Evolutionary conservation across 345 rosid genomes (phyloP), one percentile per base, ranked within the genome.

Genomic region (Melastoma malabathricum): DNA sequence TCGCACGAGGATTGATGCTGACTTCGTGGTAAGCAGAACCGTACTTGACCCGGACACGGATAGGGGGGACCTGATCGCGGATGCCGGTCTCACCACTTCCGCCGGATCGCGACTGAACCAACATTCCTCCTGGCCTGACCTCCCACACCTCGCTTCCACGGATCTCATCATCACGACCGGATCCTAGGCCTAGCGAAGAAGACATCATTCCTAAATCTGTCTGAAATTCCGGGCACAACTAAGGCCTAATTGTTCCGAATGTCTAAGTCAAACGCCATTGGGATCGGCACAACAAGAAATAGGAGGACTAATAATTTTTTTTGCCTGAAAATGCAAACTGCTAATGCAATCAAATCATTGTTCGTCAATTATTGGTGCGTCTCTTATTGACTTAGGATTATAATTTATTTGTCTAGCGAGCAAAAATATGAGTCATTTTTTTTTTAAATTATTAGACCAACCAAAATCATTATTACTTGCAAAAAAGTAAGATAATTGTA

Each of bases 81-180:
- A 25, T 17, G 53, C 39, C 25, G 70, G 60, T 25, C 43, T 47
- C 27, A 67, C 44, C 49, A 25, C 59, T 44, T 59, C 66, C 53
- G 59, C 63, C 57, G 25, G 25, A 22, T 29, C 81, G 29, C 60
- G 64, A 75, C 65, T 81, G 83, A n/a, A 81, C 81, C 56, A 81
- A 16, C 87, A 81, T 75, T 50, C 83, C 87, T 58, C 87, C 81
- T 2, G 77, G 83, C 59, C 79, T 68, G 31, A 81, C 51, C 64
- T 80, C 87, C 79, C 68, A 77, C 50, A 20, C 50, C 19, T 44
- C 58, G 14, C 58, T 38, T 15, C 55, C 55, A n/a, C 38, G 56
- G 51, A 3, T 59, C 64, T 15, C 17, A 46, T 45, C 47, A 9
- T 15, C 25, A 41, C 47, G 15, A 27, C 14, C 53, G 12, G 19